These are phyloP conservation scores for Cavenderia fasciculata DNA, from an alignment of 78 protist genomes.

Conservation along the genomic window DNA sequence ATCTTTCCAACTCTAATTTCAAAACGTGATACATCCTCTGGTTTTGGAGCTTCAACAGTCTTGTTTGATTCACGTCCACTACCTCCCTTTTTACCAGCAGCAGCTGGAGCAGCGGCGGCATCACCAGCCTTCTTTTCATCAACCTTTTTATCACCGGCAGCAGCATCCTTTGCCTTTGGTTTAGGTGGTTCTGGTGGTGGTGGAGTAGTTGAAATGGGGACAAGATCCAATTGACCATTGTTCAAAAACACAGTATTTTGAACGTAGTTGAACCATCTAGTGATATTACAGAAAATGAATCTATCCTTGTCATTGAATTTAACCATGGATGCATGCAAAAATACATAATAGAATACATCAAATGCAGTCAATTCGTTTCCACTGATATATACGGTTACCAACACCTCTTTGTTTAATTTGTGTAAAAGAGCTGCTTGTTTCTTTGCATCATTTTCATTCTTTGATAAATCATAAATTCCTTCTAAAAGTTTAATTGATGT, in stretches of 20 bases:
- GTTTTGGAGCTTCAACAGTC: conserved; percentile 46
- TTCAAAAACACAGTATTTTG: conserved; percentile 29
- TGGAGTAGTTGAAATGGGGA: conserved; percentile 37
- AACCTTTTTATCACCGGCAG: not conserved
- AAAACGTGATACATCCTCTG: conserved; percentile 79
- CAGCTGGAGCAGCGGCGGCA: not conserved
- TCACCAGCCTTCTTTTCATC: not conserved
- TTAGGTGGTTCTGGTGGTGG: conserved; percentile 76
- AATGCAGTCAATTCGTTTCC: conserved; percentile 20
- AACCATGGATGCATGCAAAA: conserved; percentile 52
- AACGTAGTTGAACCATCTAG: conserved; percentile 70
- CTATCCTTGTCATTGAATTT: conserved; percentile 69
- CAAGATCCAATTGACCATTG: conserved; percentile 22
- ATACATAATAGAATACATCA: conserved; percentile 37
- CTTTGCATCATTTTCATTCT: not conserved
- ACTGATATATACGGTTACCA: conserved; percentile 15
- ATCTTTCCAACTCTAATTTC: conserved; percentile 90
- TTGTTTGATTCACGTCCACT: not conserved
- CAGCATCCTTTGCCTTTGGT: conserved; percentile 32
- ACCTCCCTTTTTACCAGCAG: conserved; percentile 26
- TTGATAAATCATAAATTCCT: not conserved
- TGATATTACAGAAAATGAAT: conserved; percentile 60
- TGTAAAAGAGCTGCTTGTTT: conserved; percentile 44
- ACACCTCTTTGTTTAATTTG: conserved; percentile 44
- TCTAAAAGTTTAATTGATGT: conserved; percentile 6